Conservation (phyloP, 108 stramenopile species). For the Nitzschia putrida region DNA sequence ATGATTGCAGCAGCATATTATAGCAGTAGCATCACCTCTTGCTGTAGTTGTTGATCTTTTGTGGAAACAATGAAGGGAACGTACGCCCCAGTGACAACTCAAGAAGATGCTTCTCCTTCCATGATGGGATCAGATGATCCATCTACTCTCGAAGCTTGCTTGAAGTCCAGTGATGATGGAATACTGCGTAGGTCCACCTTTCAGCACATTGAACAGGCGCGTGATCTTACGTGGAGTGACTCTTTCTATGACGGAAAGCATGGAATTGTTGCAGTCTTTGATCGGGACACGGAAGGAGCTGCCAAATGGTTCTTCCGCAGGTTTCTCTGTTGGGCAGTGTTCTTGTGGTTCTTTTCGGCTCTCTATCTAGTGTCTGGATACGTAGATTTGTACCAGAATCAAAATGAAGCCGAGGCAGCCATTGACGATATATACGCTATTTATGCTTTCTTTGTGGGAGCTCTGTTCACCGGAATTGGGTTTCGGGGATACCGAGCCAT, state of each 20-base stretch:
- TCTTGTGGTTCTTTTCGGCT: neutral
- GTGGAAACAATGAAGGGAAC: too few relatives aligned
- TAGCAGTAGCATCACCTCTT: too few relatives aligned
- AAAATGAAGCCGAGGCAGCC: neutral
- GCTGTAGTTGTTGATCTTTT: too few relatives aligned
- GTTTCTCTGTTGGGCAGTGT: neutral
- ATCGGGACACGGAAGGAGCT: slow-evolving; percentile 15
- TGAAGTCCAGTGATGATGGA: neutral
- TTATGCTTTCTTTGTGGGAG: slow-evolving; percentile 6
- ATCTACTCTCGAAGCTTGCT: too few relatives aligned
- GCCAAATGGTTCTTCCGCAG: slow-evolving; percentile 8
- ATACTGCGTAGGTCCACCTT: neutral
- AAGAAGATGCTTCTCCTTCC: too few relatives aligned
- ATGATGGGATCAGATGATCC: too few relatives aligned
- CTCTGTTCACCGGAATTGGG: neutral
- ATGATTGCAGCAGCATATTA: too few relatives aligned
- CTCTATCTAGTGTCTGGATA: slow-evolving; percentile 13
- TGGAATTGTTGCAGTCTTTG: slow-evolving; percentile 22
- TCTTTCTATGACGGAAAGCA: slow-evolving; percentile 24
- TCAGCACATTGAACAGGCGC: slow-evolving; percentile 11
- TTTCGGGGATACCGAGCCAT: slow-evolving; percentile 8
- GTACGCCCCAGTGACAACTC: too few relatives aligned
- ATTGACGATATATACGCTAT: slow-evolving; percentile 14
- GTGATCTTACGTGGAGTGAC: slow-evolving; percentile 16
- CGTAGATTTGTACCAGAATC: neutral